Conservation (phyloP, 2,329 filamentous ascomycete genomes). For the Colletotrichum trifolii region DNA sequence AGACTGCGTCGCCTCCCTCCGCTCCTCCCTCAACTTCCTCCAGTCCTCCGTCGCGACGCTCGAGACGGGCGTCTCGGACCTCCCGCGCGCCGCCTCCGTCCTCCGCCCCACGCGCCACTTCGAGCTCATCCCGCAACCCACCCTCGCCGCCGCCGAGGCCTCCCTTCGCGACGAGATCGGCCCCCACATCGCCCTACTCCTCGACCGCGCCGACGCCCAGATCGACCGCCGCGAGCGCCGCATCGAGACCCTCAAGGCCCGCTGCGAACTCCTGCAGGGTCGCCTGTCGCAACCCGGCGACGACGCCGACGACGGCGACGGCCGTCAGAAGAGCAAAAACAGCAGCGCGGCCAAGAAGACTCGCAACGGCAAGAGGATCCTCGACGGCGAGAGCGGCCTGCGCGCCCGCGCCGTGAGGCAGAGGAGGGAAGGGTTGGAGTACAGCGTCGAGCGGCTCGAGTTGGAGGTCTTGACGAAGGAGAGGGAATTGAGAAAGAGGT, state of each 20-base stretch:
- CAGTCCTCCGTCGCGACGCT: slow-evolving; percentile 70
- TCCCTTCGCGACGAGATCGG: slow-evolving; percentile 88
- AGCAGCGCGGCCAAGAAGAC: slow-evolving; percentile 37
- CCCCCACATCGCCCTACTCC: slow-evolving; percentile 83
- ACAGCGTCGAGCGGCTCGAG: slow-evolving; percentile 87
- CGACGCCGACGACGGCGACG: slow-evolving; percentile 30
- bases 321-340: slow-evolving; percentile 39
- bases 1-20: slow-evolving; percentile 70
- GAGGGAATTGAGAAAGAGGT: slow-evolving; percentile 64
- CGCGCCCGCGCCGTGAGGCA: slow-evolving; percentile 73
- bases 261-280: slow-evolving; percentile 85
- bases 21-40: slow-evolving; percentile 69
- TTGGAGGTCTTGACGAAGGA: slow-evolving; percentile 84
- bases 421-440: slow-evolving; percentile 86
- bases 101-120: slow-evolving; percentile 76
- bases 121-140: slow-evolving; percentile 88
- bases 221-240: slow-evolving; percentile 85
- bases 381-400: slow-evolving; percentile 66
- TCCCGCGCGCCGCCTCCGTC: slow-evolving; percentile 65
- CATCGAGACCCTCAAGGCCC: slow-evolving; percentile 85
- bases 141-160: slow-evolving; percentile 83
- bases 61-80: slow-evolving; percentile 66
- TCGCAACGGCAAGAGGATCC: slow-evolving; percentile 40
- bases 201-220: slow-evolving; percentile 84
- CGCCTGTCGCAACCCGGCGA: slow-evolving; percentile 53